Conservation (phyloP, 2,329 filamentous ascomycete species). For the Cordyceps sp. region DNA sequence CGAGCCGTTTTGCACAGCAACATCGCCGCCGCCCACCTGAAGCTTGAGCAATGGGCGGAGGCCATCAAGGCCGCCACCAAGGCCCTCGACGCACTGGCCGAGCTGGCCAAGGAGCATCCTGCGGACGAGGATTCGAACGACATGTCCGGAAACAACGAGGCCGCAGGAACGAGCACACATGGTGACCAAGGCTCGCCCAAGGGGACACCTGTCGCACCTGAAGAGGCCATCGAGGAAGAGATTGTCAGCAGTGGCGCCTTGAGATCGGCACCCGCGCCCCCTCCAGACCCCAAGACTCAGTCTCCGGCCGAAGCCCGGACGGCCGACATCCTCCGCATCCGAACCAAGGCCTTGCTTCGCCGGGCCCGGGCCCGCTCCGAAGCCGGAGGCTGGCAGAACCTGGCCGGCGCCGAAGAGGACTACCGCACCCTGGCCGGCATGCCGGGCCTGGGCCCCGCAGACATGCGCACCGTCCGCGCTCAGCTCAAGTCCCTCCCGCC, state of each 20-base stretch:
- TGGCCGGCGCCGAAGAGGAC: slow-evolving; percentile 65
- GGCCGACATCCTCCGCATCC: slow-evolving; percentile 58
- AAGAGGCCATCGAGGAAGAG: slow-evolving; percentile 31
- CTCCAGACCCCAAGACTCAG: slow-evolving; percentile 3
- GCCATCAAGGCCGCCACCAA: slow-evolving; percentile 58
- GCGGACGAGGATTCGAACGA: no score
- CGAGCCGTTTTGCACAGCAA: slow-evolving; percentile 78
- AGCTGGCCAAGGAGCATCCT: slow-evolving; percentile 31
- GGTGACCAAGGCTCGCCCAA: not conserved
- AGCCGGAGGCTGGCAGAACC: slow-evolving; percentile 59
- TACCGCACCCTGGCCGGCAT: slow-evolving; percentile 51
- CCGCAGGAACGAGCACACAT: slow-evolving; percentile 16
- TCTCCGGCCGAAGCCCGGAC: slow-evolving; percentile 8
- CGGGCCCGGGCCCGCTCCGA: slow-evolving; percentile 58
- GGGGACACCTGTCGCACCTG: slow-evolving; percentile 19
- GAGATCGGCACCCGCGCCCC: slow-evolving; percentile 24
- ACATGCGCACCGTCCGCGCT: slow-evolving; percentile 48
- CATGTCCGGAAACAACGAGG: slow-evolving; percentile 8
- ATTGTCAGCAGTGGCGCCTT: slow-evolving; percentile 43
- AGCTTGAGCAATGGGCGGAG: slow-evolving; percentile 71
- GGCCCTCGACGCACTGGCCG: slow-evolving; percentile 57
- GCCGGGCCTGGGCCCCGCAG: slow-evolving; percentile 39
- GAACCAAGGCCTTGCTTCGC: slow-evolving; percentile 68
- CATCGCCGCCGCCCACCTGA: slow-evolving; percentile 76
- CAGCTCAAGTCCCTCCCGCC: slow-evolving; percentile 52